Percentiles rank a stretch among this genome's conserved stretches.
Evolutionary conservation across 768 basidiomycete species (phyloP).

Genomic region (Pleurotus pulmonarius): DNA sequence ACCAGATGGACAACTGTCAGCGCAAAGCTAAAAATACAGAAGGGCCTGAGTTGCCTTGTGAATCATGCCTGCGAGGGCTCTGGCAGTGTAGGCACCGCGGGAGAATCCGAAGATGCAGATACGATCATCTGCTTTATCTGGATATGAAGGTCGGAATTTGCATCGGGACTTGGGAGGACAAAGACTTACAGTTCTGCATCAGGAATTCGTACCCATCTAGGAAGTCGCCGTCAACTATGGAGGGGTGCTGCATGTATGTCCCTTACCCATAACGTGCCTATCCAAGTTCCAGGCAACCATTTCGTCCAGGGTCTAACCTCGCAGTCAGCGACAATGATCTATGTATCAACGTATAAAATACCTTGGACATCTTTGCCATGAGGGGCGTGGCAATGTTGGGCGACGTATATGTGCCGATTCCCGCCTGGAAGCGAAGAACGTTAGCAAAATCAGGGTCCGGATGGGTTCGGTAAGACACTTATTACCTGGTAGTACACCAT

Average conservation of each 20-base stretch:
- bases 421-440: constrained; percentile 1
- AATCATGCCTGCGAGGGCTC: constrained; percentile 50
- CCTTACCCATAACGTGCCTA: constrained; percentile 46
- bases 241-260: neutral
- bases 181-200: constrained; percentile 53
- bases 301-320: constrained; percentile 37
- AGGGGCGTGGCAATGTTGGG: constrained; percentile 33
- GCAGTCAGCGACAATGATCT: neutral
- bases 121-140: constrained; percentile 49
- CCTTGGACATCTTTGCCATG: constrained; percentile 34
- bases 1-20: too few relatives aligned
- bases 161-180: too few relatives aligned
- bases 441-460: too few relatives aligned
- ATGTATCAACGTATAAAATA: constrained; percentile 11
- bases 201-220: constrained; percentile 1
- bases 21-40: too few relatives aligned
- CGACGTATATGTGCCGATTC: constrained; percentile 28
- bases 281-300: constrained; percentile 48
- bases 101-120: constrained; percentile 71
- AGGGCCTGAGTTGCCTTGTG: constrained; percentile 42
- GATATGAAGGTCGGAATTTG: neutral
- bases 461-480: too few relatives aligned
- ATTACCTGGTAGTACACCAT: constrained; percentile 57
- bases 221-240: neutral
- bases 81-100: constrained; percentile 61